Evolutionary conservation across 2,329 filamentous ascomycete species (phyloP), one percentile per base, ranked within the genome.

Genomic region (Fusarium sp.): DNA sequence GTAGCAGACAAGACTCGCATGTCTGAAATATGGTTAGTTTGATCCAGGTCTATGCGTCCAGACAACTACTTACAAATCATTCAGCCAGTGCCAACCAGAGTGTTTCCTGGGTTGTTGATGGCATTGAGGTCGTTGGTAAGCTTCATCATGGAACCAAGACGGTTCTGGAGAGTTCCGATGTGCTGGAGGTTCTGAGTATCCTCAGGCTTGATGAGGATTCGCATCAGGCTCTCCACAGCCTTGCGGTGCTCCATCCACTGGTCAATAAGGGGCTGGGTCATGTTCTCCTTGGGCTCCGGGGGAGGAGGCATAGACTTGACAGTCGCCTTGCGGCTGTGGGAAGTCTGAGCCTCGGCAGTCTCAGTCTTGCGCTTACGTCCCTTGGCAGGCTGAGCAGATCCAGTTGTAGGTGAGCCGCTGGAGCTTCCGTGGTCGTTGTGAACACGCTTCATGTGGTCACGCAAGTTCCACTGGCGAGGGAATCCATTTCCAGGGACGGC

Each of bases 381-480:
- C 83, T 89, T 89, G 79, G 82, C 74, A 56, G 83, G 80, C 44
- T 75, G 76, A 41, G 66, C 70, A 48, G 76, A 61, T 31, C 76
- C 79, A 33, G 83, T 78, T 15, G 84, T 81, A 14, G 85, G 84
- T 39, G 87, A 86, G 31, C 81, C 84, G 48, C 78, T 77, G 47
- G 83, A 78, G 73, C 82, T 84, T 48, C 85, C 85, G 69, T 86
- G 86, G 79, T 90, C 89, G 75, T 91, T 91, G 85, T 98, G 96
- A 13, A 98, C 95, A 72, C 96, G 92, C 85, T 94, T 94, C 95
- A 98, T 98, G 87, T 98, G 96, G 84, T 98, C 96, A 83, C 93
- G 92, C 61, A 98, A 89, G 84, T 98, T 98, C 94, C 96, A 98
- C 79, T 95, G 92, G 78, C 96, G 92, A 42, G 95, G 96, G 80